These are phyloP conservation scores for Chrysanthemum seticuspe DNA, from an alignment of 129 eudicot genomes.

Conservation along the genomic window DNA sequence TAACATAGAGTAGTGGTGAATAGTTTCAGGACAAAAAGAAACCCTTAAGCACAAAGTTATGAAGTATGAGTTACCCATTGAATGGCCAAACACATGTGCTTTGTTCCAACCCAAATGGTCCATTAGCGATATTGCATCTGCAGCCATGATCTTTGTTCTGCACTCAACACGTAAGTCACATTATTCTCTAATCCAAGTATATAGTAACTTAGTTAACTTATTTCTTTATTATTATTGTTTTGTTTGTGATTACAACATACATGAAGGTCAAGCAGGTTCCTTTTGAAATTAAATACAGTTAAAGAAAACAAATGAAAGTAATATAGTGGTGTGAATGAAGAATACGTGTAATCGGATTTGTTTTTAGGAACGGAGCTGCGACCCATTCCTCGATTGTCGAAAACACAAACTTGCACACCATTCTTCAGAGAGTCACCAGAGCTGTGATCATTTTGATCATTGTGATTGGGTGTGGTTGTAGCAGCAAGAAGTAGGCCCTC, in stretches of 20 bases:
- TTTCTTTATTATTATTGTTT: too few species aligned
- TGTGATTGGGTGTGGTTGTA: conserved; percentile 47
- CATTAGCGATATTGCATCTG: conserved; percentile 91
- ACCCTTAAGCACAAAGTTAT: background rate
- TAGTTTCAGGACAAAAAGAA: background rate
- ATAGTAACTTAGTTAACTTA: background rate
- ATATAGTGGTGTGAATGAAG: too few species aligned
- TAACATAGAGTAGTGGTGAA: background rate
- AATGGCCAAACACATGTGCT: conserved; percentile 98
- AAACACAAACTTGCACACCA: conserved; percentile 77
- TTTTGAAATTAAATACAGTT: too few species aligned
- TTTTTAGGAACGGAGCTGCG: conserved; percentile 75
- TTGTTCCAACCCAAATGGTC: conserved; percentile 92
- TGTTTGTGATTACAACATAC: too few species aligned
- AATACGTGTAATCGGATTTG: conserved; percentile 71
- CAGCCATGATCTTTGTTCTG: conserved; percentile 93
- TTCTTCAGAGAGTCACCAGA: conserved; percentile 11
- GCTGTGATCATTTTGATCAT: conserved; percentile 33
- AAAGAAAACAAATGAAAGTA: too few species aligned
- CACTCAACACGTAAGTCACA: conserved; percentile 20
- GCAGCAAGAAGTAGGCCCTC: conserved; percentile 68
- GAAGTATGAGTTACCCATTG: conserved; percentile 74
- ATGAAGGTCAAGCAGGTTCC: too few species aligned
- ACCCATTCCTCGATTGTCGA: conserved; percentile 97
- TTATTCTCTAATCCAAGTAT: conserved; percentile 3